Evolutionary conservation across 1,284 basidiomycete genomes (phyloP).

Genomic region (Ustilago cynodontis): DNA sequence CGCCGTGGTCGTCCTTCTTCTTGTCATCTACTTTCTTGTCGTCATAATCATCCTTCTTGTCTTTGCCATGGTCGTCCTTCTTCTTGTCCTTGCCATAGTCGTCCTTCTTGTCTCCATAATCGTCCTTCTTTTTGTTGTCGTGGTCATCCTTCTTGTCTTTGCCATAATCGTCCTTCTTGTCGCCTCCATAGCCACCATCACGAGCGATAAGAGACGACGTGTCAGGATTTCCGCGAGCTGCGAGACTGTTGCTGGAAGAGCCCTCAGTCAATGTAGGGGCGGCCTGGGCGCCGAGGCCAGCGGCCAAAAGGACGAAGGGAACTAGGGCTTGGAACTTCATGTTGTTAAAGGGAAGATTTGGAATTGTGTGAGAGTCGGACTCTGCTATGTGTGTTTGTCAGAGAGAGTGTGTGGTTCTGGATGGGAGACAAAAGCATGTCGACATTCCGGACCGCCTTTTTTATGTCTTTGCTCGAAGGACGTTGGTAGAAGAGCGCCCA

Average conservation of each 20-base stretch:
- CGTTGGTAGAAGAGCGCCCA: neutral
- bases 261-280: slow-evolving; percentile 20
- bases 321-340: slow-evolving; percentile 44
- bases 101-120: slow-evolving; percentile 4
- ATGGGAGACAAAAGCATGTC: neutral
- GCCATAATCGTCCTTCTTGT: slow-evolving; percentile 10
- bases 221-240: slow-evolving; percentile 8
- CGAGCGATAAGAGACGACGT: slow-evolving; percentile 16
- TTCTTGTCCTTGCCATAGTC: slow-evolving; percentile 6
- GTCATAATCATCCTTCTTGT: too few relatives aligned
- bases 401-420: neutral
- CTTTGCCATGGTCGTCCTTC: slow-evolving; percentile 4
- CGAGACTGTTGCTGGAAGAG: slow-evolving; percentile 14
- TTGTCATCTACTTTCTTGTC: too few relatives aligned
- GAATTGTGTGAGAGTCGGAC: neutral
- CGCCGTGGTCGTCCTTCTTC: neutral
- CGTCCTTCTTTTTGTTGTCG: slow-evolving; percentile 7
- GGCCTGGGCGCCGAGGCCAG: slow-evolving; percentile 33
- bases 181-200: slow-evolving; percentile 11
- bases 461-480: neutral
- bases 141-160: slow-evolving; percentile 12
- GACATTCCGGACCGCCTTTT: neutral
- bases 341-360: neutral
- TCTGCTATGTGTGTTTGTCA: neutral
- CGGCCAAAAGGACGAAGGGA: slow-evolving; percentile 35